A percentile compares a stretch with the other conserved stretches of the same genome.
phyloP scores from a whole-genome alignment of 2,329 filamentous ascomycete species.

The Fusarium sororula region DNA sequence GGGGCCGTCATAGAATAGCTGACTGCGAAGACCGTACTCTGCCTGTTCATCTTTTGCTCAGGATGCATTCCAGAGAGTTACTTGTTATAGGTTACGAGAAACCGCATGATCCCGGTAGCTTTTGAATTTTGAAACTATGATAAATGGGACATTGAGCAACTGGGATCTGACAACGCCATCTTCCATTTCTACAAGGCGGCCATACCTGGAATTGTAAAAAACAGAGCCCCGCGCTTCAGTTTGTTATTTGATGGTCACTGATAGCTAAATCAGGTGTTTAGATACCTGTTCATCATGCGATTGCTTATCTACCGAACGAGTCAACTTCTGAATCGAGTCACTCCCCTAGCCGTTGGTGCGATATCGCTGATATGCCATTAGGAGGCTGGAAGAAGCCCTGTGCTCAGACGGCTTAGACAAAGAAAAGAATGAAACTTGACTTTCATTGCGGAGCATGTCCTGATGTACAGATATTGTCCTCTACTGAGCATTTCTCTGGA shows the following conservation, averaged over 20 bases:
- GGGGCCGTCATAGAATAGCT: not conserved
- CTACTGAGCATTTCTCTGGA: too few relatives aligned
- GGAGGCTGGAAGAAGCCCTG: not conserved
- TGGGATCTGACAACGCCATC: not conserved
- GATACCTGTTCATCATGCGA: not conserved
- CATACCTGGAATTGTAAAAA: not conserved
- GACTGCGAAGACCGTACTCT: too few relatives aligned
- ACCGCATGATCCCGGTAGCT: rapidly evolving
- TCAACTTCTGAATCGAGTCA: not conserved
- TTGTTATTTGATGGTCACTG: too few relatives aligned
- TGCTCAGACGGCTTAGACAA: rapidly evolving
- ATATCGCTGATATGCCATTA: not conserved
- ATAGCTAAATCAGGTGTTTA: not conserved
- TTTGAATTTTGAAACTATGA: too few relatives aligned
- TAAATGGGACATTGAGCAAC: too few relatives aligned
- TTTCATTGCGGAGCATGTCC: rapidly evolving
- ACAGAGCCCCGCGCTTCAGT: not conserved
- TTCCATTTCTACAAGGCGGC: not conserved
- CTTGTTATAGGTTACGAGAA: too few relatives aligned
- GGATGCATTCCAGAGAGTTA: too few relatives aligned
- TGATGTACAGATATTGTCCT: rapidly evolving
- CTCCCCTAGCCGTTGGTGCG: not conserved
- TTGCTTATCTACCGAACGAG: not conserved
- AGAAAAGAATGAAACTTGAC: too few relatives aligned
- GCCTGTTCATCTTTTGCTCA: not conserved